Base-by-base conservation (phyloP, 2,329 filamentous ascomycete genomes). In the Rutstroemia sp. region DNA sequence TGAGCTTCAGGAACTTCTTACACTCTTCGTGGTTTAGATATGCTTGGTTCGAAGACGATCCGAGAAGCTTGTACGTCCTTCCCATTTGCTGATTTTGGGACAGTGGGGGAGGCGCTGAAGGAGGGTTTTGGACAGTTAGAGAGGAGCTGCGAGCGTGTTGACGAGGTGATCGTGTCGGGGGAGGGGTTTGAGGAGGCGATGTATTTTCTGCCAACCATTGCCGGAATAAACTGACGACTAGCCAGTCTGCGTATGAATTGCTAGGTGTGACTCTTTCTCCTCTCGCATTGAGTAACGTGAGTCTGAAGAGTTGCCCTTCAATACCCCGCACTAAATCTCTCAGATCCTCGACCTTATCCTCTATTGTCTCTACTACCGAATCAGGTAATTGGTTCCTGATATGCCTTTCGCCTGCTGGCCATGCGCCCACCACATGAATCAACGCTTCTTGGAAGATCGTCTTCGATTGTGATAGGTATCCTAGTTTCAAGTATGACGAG, bases 161-260 rank as follows among this genome's bases (percentile, higher is more conserved):
- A 60, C 41, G 48, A 47, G 21, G 55, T 45, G 66, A 49, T 70
- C 60, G 68, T 66, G 67, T 42, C 63, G 64, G 54, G 45, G 45
- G 56, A 60, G 61, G 25, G 7, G 47, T 17, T 21, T 12, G 82
- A 3, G 86, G 80, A 0, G 89, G 87, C 2, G 88, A 87, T 4
- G 89, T 95, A 70, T 91, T 92, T 65, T 96, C 92, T 4, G 90
- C 89, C 6, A 96, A 78, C 91, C 92, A 96, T 71, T 96, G 90
- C 3, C 92, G 82, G 73, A 96, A 97, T 12, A 96, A 76, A 44
- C 83, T 89, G 49, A 96, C 83, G 17, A 84, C 90, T 6, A 96
- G 81, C 92, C 92, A 96, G 72, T 95, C 90, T 21, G 96, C 77
- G 70, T 92, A 96, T 54, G 84, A 84, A 50, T 86, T 94, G 19